These are phyloP conservation scores for Penicillium sp. DNA, from an alignment of 2,329 filamentous ascomycete species.

Conservation along the genomic window DNA sequence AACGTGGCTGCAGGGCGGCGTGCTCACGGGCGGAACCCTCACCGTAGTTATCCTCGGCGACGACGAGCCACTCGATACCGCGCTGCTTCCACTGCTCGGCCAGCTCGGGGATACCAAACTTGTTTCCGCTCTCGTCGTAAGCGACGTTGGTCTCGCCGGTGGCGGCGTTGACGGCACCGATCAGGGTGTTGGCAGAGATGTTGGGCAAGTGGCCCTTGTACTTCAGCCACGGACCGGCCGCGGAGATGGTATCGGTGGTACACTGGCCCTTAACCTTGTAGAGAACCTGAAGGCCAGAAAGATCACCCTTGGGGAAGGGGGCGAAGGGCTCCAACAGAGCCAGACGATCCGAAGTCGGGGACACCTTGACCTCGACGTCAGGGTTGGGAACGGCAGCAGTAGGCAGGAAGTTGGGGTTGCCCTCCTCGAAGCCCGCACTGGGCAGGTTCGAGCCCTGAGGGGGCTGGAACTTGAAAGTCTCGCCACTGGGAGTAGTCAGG, in stretches of 20 bases:
- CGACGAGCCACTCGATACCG: slow-evolving; percentile 80
- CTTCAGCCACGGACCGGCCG: slow-evolving; percentile 93
- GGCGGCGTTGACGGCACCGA: slow-evolving; percentile 87
- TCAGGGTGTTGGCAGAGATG: slow-evolving; percentile 95
- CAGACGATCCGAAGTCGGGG: slow-evolving; percentile 83
- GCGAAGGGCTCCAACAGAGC: slow-evolving; percentile 88
- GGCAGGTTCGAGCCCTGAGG: slow-evolving; percentile 63
- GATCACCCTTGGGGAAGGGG: slow-evolving; percentile 73
- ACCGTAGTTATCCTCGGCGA: slow-evolving; percentile 97
- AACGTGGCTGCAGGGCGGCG: slow-evolving; percentile 85
- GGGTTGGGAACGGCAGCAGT: slow-evolving; percentile 70
- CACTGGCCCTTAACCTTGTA: slow-evolving; percentile 98
- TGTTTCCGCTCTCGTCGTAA: slow-evolving; percentile 76
- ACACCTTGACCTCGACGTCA: slow-evolving; percentile 69
- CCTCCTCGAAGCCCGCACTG: slow-evolving; percentile 74
- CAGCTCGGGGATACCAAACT: slow-evolving; percentile 57
- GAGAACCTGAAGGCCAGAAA: slow-evolving; percentile 76
- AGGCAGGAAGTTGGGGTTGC: slow-evolving; percentile 71
- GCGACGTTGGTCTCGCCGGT: slow-evolving; percentile 91
- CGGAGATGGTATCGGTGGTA: slow-evolving; percentile 95
- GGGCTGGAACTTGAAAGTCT: slow-evolving; percentile 79
- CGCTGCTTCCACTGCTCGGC: slow-evolving; percentile 77
- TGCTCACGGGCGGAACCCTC: slow-evolving; percentile 88
- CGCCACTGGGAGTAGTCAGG: slow-evolving; percentile 74
- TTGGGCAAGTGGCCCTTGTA: slow-evolving; percentile 99